A percentile compares a stretch with the other conserved stretches of the same genome.
Evolutionary conservation across 2,329 filamentous ascomycete genomes (phyloP).

Genomic region (Aspergillus piperis): DNA sequence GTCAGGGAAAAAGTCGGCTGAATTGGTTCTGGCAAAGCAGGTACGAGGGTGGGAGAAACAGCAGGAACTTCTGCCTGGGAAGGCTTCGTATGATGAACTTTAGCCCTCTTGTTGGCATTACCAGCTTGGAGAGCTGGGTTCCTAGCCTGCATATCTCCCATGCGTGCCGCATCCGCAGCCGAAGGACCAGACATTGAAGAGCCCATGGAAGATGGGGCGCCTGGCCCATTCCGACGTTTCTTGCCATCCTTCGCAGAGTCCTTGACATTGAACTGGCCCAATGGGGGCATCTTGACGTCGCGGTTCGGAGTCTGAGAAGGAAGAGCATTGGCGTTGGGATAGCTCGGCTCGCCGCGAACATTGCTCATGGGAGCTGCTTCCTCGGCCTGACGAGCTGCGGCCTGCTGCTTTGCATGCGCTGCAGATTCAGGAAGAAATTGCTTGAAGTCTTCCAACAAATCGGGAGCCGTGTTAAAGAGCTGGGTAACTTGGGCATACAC

Average conservation of each 20-base stretch:
- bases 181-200: slow-evolving; percentile 38
- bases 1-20: slow-evolving; percentile 71
- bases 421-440: slow-evolving; percentile 94
- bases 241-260: slow-evolving; percentile 89
- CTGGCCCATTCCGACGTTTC: slow-evolving; percentile 70
- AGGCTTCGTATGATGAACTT: slow-evolving; percentile 69
- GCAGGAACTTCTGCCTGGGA: slow-evolving; percentile 59
- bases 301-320: slow-evolving; percentile 55
- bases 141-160: slow-evolving; percentile 38
- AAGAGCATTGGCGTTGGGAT: slow-evolving; percentile 43
- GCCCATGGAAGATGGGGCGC: slow-evolving; percentile 36
- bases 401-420: slow-evolving; percentile 65
- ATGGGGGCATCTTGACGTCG: slow-evolving; percentile 76
- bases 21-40: slow-evolving; percentile 82
- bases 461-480: slow-evolving; percentile 88
- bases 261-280: slow-evolving; percentile 87
- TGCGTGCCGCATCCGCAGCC: slow-evolving; percentile 31
- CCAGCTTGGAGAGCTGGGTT: slow-evolving; percentile 41
- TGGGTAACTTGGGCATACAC: slow-evolving; percentile 96
- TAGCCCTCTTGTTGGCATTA: slow-evolving; percentile 64
- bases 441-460: slow-evolving; percentile 96
- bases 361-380: slow-evolving; percentile 69
- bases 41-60: slow-evolving; percentile 84
- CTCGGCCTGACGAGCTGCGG: slow-evolving; percentile 63
- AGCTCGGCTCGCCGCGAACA: slow-evolving; percentile 56